These are phyloP conservation scores for Coniosporium apollinis DNA, from an alignment of 495 filamentous ascomycete species.

Conservation along the genomic window DNA sequence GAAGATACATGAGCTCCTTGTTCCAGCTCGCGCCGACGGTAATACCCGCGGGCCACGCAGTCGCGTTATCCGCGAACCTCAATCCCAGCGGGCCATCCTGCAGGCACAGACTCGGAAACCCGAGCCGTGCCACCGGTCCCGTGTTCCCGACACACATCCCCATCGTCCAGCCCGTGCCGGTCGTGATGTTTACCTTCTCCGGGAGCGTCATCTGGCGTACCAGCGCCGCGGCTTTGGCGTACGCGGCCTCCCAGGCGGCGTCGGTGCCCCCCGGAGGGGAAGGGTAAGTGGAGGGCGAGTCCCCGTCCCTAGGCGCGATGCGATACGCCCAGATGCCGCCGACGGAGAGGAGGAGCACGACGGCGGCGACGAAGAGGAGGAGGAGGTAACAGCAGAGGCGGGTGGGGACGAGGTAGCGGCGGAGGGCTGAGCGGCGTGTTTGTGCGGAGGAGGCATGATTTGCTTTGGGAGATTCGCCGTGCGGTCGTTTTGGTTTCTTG, in stretches of 20 bases:
- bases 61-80: slow-evolving; percentile 57
- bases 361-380: slow-evolving; percentile 15
- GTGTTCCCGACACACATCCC: slow-evolving; percentile 86
- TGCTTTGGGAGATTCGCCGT: slow-evolving; percentile 5
- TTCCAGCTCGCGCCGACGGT: slow-evolving; percentile 86
- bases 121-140: slow-evolving; percentile 26
- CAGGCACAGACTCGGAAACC: slow-evolving; percentile 72
- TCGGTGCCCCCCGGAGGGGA: slow-evolving; percentile 66
- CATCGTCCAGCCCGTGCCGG: slow-evolving; percentile 83
- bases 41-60: slow-evolving; percentile 69
- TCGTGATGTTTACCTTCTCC: slow-evolving; percentile 92
- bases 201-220: slow-evolving; percentile 69
- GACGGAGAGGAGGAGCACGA: slow-evolving; percentile 18
- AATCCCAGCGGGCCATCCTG: slow-evolving; percentile 84
- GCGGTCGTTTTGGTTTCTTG: slow-evolving; percentile 8
- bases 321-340: slow-evolving; percentile 25
- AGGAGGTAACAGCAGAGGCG: slow-evolving; percentile 18
- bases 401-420: slow-evolving; percentile 12
- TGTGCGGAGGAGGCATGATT: background rate
- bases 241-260: slow-evolving; percentile 56
- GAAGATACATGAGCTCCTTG: slow-evolving; percentile 53
- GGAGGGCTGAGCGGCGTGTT: background rate
- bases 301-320: slow-evolving; percentile 20
- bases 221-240: slow-evolving; percentile 61
- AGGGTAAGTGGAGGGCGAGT: slow-evolving; percentile 71